These are phyloP conservation scores for Pezicula neosporulosa DNA, from an alignment of 2,329 filamentous ascomycete genomes.

Conservation along the genomic window DNA sequence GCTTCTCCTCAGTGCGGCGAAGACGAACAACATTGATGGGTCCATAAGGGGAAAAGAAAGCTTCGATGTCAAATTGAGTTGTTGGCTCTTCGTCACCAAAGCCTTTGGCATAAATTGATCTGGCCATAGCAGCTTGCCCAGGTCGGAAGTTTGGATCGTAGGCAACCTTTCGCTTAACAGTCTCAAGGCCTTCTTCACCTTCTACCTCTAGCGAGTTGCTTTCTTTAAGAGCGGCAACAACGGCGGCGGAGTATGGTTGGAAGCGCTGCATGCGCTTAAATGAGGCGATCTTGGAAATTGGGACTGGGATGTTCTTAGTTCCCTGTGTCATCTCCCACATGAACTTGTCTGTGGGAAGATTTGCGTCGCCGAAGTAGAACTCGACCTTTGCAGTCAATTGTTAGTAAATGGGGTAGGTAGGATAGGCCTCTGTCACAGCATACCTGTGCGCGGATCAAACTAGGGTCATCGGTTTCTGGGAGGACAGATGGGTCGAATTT, in stretches of 20 bases:
- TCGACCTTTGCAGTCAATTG: constrained; percentile 60
- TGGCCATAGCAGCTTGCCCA: constrained; percentile 63
- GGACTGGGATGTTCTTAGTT: constrained; percentile 75
- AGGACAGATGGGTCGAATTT: constrained; percentile 54
- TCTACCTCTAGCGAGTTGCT: constrained; percentile 71
- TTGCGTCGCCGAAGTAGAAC: constrained; percentile 93
- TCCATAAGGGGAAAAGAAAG: constrained; percentile 81
- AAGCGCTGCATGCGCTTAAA: constrained; percentile 98
- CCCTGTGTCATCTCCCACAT: constrained; percentile 77
- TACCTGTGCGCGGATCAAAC: constrained; percentile 65
- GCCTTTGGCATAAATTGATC: constrained; percentile 88
- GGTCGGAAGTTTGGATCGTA: constrained; percentile 55
- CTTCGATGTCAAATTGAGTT: constrained; percentile 91
- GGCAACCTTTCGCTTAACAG: constrained; percentile 72
- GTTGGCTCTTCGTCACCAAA: constrained; percentile 82
- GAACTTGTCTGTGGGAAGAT: constrained; percentile 85
- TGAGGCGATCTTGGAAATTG: constrained; percentile 71
- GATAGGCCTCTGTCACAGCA: constrained; percentile 8
- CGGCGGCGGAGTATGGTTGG: constrained; percentile 76
- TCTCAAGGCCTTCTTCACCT: constrained; percentile 70
- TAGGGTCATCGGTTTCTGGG: constrained; percentile 57
- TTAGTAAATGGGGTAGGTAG: constrained; percentile 3
- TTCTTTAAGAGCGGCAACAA: constrained; percentile 79
- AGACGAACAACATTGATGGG: constrained; percentile 81
- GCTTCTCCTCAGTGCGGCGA: constrained; percentile 66